phyloP scores from a whole-genome alignment of 176 grass and related monocot genomes.

The Typha latifolia region DNA sequence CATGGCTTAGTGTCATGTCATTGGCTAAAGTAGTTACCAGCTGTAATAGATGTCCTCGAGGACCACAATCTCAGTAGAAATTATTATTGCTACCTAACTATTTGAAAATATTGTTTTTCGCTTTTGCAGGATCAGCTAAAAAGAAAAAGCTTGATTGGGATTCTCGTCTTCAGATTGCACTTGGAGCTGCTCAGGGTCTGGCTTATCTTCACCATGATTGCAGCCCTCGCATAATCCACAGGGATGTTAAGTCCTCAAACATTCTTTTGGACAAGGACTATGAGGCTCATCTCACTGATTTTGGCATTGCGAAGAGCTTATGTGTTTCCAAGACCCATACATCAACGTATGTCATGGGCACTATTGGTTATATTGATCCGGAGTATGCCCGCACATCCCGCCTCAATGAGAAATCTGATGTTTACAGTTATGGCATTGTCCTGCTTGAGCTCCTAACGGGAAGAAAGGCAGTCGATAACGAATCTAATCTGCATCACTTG shows the following conservation, averaged over 20 bases:
- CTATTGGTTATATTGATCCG: slow-evolving; percentile 90
- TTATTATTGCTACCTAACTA: neutral
- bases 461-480: slow-evolving; percentile 69
- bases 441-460: slow-evolving; percentile 86
- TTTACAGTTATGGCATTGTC: slow-evolving; percentile 84
- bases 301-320: slow-evolving; percentile 85
- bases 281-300: slow-evolving; percentile 73
- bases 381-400: slow-evolving; percentile 82
- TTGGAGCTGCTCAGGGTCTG: slow-evolving; percentile 77
- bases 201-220: slow-evolving; percentile 92
- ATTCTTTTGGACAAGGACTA: slow-evolving; percentile 83
- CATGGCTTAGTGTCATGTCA: neutral
- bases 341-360: slow-evolving; percentile 90
- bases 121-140: slow-evolving; percentile 43
- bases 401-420: slow-evolving; percentile 82
- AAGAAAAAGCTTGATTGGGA: slow-evolving; percentile 80
- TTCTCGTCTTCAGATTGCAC: slow-evolving; percentile 55
- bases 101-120: neutral
- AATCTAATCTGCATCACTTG: slow-evolving; percentile 91
- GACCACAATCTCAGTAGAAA: neutral
- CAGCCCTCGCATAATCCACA: slow-evolving; percentile 71
- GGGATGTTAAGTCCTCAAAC: slow-evolving; percentile 88
- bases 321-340: slow-evolving; percentile 82
- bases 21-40: neutral
- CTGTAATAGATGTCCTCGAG: too few relatives aligned